Evolutionary conservation across 257 asterid genomes (phyloP).

Genomic region (Leonotis leonurus): DNA sequence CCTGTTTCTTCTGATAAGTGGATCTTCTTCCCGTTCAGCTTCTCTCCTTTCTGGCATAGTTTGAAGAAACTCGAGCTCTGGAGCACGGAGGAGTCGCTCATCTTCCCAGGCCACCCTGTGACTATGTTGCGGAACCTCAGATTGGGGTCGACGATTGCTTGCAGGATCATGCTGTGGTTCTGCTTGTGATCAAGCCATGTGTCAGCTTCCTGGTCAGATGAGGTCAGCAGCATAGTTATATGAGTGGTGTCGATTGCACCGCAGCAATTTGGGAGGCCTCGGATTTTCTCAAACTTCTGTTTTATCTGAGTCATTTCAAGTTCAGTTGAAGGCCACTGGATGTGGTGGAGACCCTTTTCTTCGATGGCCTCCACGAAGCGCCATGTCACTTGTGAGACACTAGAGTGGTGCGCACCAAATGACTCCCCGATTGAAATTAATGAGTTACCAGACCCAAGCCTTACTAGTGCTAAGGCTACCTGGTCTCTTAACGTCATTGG

Average conservation of each 20-base stretch:
- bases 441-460: slow-evolving; percentile 75
- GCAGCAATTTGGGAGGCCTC: slow-evolving; percentile 85
- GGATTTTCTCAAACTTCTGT: slow-evolving; percentile 40
- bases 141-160: slow-evolving; percentile 62
- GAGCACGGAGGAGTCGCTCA: slow-evolving; percentile 45
- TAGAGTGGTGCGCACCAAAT: slow-evolving; percentile 67
- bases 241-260: slow-evolving; percentile 76
- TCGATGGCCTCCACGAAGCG: slow-evolving; percentile 84
- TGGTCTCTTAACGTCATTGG: slow-evolving; percentile 65
- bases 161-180: slow-evolving; percentile 77
- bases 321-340: slow-evolving; percentile 62
- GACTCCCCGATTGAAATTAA: slow-evolving; percentile 65
- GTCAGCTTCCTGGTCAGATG: slow-evolving; percentile 54
- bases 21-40: slow-evolving; percentile 31
- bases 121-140: slow-evolving; percentile 53
- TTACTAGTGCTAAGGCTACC: slow-evolving; percentile 66
- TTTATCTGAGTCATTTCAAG: slow-evolving; percentile 31
- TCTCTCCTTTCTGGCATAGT: slow-evolving; percentile 43
- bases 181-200: slow-evolving; percentile 48
- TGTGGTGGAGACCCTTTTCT: slow-evolving; percentile 48
- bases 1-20: slow-evolving; percentile 26
- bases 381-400: slow-evolving; percentile 91
- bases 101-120: slow-evolving; percentile 71
- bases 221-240: slow-evolving; percentile 52
- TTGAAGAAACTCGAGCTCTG: slow-evolving; percentile 42